Percentiles rank a stretch among this genome's conserved stretches.
phyloP scores from a whole-genome alignment of 2,329 filamentous ascomycete genomes.

The Iodosphaeria phyllophila region DNA sequence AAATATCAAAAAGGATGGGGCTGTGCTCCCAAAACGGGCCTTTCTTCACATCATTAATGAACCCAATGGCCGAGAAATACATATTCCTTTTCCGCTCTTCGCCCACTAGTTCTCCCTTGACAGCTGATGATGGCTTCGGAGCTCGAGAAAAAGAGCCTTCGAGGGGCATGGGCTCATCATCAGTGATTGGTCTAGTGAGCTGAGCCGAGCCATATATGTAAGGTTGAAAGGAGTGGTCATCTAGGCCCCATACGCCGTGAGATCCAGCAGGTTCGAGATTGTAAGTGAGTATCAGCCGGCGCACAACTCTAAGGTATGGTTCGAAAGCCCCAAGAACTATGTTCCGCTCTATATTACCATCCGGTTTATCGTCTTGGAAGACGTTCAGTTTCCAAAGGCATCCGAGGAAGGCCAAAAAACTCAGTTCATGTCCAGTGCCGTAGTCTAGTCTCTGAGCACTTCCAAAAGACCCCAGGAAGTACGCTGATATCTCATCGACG shows the following conservation, averaged over 20 bases:
- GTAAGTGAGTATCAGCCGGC: constrained; percentile 73
- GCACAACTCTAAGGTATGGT: constrained; percentile 55
- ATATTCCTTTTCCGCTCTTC: constrained; percentile 51
- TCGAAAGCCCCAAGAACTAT: constrained; percentile 73
- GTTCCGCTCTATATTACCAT: constrained; percentile 48
- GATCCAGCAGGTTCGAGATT: constrained; percentile 89
- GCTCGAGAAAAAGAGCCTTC: constrained; percentile 61
- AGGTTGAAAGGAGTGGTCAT: constrained; percentile 85
- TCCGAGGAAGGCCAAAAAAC: constrained; percentile 80
- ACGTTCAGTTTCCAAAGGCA: constrained; percentile 79
- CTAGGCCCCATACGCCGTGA: constrained; percentile 96
- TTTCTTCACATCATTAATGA: constrained; percentile 93
- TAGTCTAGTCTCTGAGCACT: constrained; percentile 84
- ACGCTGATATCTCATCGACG: constrained; percentile 52
- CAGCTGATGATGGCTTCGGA: constrained; percentile 53
- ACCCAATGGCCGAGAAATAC: constrained; percentile 91
- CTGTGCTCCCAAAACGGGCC: constrained; percentile 97
- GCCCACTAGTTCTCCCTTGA: constrained; percentile 43
- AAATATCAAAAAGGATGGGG: constrained; percentile 85
- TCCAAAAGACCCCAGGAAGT: constrained; percentile 74
- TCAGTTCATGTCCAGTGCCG: constrained; percentile 88
- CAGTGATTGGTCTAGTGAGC: constrained; percentile 54
- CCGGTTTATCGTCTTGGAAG: constrained; percentile 39
- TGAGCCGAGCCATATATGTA: constrained; percentile 95
- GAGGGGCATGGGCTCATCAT: constrained; percentile 44